Evolutionary conservation across 495 filamentous ascomycete genomes (phyloP).

Genomic region (Neurospora sublineolata): DNA sequence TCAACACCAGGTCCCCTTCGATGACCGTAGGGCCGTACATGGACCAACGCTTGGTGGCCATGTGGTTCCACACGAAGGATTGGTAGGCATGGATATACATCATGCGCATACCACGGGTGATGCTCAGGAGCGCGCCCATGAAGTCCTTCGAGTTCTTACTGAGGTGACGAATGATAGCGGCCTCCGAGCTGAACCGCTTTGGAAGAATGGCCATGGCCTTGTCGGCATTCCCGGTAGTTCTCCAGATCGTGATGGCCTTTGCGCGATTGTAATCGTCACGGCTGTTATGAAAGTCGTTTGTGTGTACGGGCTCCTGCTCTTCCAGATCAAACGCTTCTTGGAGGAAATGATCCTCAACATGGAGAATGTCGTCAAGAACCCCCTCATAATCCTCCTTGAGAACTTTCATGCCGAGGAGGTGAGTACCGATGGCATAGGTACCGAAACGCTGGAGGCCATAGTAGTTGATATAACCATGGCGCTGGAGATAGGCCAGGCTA

Average conservation of each 20-base stretch:
- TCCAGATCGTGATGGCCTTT: conserved; percentile 60
- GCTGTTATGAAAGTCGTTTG: conserved; percentile 7
- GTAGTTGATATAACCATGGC: conserved; percentile 87
- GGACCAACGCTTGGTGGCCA: conserved; percentile 66
- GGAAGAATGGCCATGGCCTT: conserved; percentile 61
- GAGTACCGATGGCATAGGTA: conserved; percentile 68
- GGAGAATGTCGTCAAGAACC: conserved; percentile 62
- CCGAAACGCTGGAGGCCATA: conserved; percentile 93
- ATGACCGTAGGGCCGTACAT: conserved; percentile 58
- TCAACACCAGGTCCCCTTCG: conserved; percentile 75
- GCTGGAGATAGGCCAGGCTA: conserved; percentile 42
- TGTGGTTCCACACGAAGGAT: conserved; percentile 83
- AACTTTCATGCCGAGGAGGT: conserved; percentile 70
- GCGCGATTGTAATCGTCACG: conserved; percentile 69
- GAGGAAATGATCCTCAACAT: conserved; percentile 30
- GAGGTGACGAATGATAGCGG: conserved; percentile 64
- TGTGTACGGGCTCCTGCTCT: neutral
- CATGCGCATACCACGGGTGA: conserved; percentile 65
- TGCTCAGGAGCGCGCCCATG: conserved; percentile 62
- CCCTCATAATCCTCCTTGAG: conserved; percentile 68
- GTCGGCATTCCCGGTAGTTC: conserved; percentile 38
- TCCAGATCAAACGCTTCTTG: conserved; percentile 11
- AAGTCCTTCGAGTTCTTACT: conserved; percentile 44
- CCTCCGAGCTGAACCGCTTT: conserved; percentile 69
- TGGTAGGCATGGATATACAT: conserved; percentile 99